These are phyloP conservation scores for Plasmodium sp. DNA, from an alignment of 169 alveolate species.

Conservation along the genomic window DNA sequence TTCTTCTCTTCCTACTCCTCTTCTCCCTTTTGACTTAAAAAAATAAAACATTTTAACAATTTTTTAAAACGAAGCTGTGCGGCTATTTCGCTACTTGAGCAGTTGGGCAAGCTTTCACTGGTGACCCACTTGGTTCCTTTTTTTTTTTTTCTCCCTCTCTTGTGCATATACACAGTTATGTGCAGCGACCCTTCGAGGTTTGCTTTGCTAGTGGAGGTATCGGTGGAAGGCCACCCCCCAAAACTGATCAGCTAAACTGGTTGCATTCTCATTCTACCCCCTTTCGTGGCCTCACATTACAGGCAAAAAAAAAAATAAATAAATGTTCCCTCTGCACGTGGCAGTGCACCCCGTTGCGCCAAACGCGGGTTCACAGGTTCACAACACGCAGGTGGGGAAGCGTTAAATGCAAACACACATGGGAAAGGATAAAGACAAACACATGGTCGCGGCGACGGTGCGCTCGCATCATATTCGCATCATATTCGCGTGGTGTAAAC, in stretches of 20 bases:
- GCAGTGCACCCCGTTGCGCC: neutral
- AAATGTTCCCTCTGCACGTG: neutral
- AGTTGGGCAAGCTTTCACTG: neutral
- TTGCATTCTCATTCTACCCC: neutral
- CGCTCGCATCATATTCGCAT: neutral
- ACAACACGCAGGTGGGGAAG: neutral
- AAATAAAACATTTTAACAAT: neutral
- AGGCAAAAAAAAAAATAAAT: neutral
- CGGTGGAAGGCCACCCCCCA: neutral
- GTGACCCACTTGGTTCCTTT: neutral
- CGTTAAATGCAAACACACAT: neutral
- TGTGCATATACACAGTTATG: neutral
- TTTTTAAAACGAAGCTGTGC: neutral
- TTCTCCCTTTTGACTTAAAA: neutral
- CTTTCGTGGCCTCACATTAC: neutral
- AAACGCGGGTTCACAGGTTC: neutral
- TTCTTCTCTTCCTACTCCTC: neutral
- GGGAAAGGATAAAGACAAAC: slow-evolving; percentile 8
- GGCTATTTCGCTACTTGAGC: neutral
- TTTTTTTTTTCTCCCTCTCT: neutral
- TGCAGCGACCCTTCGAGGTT: neutral
- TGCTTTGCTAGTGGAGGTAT: neutral
- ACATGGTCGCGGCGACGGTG: neutral
- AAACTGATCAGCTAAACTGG: neutral
- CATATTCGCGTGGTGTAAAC: neutral